Evolutionary conservation across 257 asterid genomes (phyloP).

Genomic region (Prunella vulgaris): DNA sequence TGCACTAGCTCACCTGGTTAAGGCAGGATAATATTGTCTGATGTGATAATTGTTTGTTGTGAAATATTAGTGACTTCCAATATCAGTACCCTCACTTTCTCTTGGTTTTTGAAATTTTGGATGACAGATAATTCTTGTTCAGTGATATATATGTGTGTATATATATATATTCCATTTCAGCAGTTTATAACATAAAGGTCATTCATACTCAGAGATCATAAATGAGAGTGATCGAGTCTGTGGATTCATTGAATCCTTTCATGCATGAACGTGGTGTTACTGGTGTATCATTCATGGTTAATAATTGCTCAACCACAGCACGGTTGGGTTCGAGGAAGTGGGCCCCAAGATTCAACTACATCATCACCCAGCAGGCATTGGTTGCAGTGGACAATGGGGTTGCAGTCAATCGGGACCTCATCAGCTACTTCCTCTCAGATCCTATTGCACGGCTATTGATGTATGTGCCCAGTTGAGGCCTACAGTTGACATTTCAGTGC

Average conservation of each 20-base stretch:
- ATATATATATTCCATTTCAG: no score
- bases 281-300: constrained; percentile 97
- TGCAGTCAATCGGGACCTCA: constrained; percentile 71
- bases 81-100: no score
- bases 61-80: no score
- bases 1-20: no score
- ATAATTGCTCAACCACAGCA: constrained; percentile 95
- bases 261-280: constrained; percentile 99
- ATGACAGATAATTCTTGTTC: no score
- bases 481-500: constrained; percentile 86
- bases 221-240: constrained; percentile 85
- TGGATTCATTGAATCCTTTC: constrained; percentile 90
- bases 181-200: no score
- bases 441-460: constrained; percentile 82
- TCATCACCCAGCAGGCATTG: constrained; percentile 87
- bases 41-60: no score
- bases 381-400: constrained; percentile 63
- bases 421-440: constrained; percentile 82
- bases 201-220: constrained; percentile 88
- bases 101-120: no score
- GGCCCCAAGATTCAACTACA: constrained; percentile 90
- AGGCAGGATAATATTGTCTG: no score
- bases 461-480: constrained; percentile 93
- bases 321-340: constrained; percentile 91
- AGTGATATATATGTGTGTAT: no score